These are phyloP conservation scores for Sporothrix dimorphospora DNA, from an alignment of 2,329 filamentous ascomycete species.

Conservation along the genomic window DNA sequence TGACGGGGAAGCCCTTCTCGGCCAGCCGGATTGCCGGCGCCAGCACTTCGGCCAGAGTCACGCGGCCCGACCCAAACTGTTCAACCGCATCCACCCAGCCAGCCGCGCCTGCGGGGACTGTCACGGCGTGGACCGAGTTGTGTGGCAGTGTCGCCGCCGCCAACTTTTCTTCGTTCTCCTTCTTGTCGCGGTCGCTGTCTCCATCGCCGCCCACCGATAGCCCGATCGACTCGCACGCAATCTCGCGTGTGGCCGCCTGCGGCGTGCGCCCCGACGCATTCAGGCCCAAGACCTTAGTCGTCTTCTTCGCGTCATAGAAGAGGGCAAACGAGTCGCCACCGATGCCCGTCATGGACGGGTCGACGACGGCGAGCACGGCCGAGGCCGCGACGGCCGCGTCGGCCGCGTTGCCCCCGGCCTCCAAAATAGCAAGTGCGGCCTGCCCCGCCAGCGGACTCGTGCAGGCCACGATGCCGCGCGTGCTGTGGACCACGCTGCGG, in stretches of 20 bases:
- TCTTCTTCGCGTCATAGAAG: conserved; percentile 69
- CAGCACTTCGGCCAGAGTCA: conserved; percentile 74
- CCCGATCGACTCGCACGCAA: conserved; percentile 68
- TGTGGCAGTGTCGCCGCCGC: conserved; percentile 63
- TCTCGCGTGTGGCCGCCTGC: conserved; percentile 67
- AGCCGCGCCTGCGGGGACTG: conserved; percentile 61
- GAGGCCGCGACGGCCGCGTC: conserved; percentile 91
- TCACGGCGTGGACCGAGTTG: conserved; percentile 74
- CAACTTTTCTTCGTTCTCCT: neutral
- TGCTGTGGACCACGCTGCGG: conserved; percentile 88
- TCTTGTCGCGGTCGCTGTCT: conserved; percentile 37
- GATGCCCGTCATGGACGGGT: conserved; percentile 87
- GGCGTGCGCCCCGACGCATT: conserved; percentile 90
- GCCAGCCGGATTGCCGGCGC: conserved; percentile 80
- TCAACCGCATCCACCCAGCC: conserved; percentile 91
- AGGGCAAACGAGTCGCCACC: conserved; percentile 95
- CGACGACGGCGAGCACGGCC: conserved; percentile 87
- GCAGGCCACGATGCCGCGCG: conserved; percentile 84
- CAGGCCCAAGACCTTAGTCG: conserved; percentile 73
- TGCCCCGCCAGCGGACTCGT: conserved; percentile 85
- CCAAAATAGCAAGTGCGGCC: conserved; percentile 79
- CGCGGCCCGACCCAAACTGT: conserved; percentile 80
- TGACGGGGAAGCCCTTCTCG: conserved; percentile 85
- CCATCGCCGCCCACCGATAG: conserved; percentile 46
- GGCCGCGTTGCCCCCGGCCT: conserved; percentile 86